These are phyloP conservation scores for Vickermania spadyakhi DNA, from an alignment of 208 protist genomes.

Conservation along the genomic window DNA sequence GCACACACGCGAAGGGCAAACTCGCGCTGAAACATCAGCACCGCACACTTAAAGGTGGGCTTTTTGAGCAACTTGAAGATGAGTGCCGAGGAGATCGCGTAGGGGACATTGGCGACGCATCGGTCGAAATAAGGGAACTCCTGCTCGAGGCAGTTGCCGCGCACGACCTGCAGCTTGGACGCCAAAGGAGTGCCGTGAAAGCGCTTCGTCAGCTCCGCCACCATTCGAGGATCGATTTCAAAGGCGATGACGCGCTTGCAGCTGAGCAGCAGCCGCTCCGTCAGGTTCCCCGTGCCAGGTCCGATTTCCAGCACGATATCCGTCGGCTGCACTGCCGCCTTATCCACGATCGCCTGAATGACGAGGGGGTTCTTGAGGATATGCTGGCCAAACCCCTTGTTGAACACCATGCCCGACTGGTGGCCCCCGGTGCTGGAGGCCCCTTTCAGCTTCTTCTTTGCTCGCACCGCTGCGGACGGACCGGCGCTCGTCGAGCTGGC, in stretches of 20 bases:
- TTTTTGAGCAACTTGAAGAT: conserved; percentile 98
- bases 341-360: conserved; percentile 96
- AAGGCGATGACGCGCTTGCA: conserved; percentile 98
- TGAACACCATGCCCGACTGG: conserved; percentile 90
- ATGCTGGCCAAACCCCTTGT: conserved; percentile 98
- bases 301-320: conserved; percentile 99
- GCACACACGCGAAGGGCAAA: conserved; percentile 98
- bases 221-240: conserved; percentile 99
- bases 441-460: conserved; percentile 31
- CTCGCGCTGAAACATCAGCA: conserved; percentile 99
- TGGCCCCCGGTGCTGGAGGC: conserved; percentile 59
- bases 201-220: conserved; percentile 98
- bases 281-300: conserved; percentile 99
- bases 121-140: conserved; percentile 99
- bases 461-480: neutral
- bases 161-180: conserved; percentile 95
- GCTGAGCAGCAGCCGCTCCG: conserved; percentile 96
- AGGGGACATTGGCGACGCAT: conserved; percentile 99
- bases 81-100: conserved; percentile 99
- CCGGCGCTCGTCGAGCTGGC: conserved; percentile 4
- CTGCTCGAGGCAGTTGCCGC: conserved; percentile 98
- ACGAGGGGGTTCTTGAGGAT: conserved; percentile 98
- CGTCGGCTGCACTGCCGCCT: conserved; percentile 94
- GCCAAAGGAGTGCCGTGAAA: conserved; percentile 88
- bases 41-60: conserved; percentile 92